These are phyloP conservation scores for Stropharia rugosoannulata DNA, from an alignment of 768 basidiomycete genomes.

Conservation along the genomic window DNA sequence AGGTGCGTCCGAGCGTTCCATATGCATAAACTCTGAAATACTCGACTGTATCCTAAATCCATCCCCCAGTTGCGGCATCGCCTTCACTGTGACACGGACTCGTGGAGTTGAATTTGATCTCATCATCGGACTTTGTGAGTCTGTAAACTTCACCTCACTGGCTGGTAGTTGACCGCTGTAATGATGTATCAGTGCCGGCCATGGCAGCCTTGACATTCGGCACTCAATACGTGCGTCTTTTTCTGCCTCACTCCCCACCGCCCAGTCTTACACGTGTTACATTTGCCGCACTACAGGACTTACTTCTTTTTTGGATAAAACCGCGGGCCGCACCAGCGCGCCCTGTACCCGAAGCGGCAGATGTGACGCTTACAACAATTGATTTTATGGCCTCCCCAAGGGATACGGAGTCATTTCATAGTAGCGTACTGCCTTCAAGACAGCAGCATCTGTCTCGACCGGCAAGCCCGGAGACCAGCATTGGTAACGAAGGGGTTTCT, in stretches of 20 bases:
- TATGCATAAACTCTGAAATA: background rate
- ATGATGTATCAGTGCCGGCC: constrained; percentile 20
- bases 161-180: background rate
- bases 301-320: constrained; percentile 16
- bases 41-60: background rate
- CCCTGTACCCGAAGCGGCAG: constrained; percentile 2
- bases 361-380: constrained; percentile 14
- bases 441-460: background rate
- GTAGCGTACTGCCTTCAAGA: constrained; percentile 1
- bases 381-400: constrained; percentile 7
- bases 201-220: constrained; percentile 28
- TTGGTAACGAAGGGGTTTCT: constrained; percentile 6
- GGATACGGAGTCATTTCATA: background rate
- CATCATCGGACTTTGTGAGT: constrained; percentile 25
- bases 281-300: constrained; percentile 11
- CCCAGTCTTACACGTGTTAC: background rate
- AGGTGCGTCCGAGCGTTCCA: constrained; percentile 10
- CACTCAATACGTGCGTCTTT: constrained; percentile 21
- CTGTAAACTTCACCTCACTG: background rate
- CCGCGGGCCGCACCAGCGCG: constrained; percentile 1
- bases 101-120: constrained; percentile 28
- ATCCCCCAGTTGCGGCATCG: constrained; percentile 21
- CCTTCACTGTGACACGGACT: constrained; percentile 21
- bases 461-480: background rate
- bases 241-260: background rate